These are phyloP conservation scores for Verticillium isaacii DNA, from an alignment of 2,329 filamentous ascomycete species.

Conservation along the genomic window DNA sequence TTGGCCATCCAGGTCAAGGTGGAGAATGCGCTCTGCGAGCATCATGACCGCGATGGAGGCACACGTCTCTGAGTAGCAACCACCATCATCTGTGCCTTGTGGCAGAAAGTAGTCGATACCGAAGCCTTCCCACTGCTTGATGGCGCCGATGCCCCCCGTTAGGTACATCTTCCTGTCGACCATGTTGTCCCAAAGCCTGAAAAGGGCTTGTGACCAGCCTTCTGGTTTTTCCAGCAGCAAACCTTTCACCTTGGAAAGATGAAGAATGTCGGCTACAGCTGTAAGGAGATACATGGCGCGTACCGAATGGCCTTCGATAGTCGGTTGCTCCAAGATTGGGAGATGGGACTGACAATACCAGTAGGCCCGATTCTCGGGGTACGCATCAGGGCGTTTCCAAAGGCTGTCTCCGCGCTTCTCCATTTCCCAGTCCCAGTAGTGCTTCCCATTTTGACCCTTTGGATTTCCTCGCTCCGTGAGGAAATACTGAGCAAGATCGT, in stretches of 20 bases:
- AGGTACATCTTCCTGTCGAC: conserved; percentile 57
- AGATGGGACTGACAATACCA: conserved; percentile 55
- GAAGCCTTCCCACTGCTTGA: conserved; percentile 57
- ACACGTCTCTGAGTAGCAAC: conserved; percentile 59
- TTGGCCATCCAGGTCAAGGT: conserved; percentile 45
- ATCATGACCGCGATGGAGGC: conserved; percentile 57
- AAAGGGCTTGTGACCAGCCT: conserved; percentile 32
- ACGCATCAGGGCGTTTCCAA: conserved; percentile 42
- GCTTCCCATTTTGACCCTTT: conserved; percentile 38
- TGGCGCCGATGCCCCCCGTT: conserved; percentile 55
- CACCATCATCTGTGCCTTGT: conserved; percentile 54
- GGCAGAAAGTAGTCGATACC: conserved; percentile 55
- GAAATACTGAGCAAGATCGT: conserved; percentile 50
- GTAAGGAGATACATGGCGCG: conserved; percentile 57
- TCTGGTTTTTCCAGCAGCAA: conserved; percentile 16
- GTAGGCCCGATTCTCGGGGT: conserved; percentile 29
- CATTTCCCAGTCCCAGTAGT: conserved; percentile 51
- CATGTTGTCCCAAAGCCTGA: conserved; percentile 55
- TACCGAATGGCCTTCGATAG: conserved; percentile 52
- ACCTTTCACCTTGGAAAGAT: conserved; percentile 24
- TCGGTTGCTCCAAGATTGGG: conserved; percentile 47
- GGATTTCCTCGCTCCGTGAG: conserved; percentile 50
- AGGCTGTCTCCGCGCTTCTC: conserved; percentile 19
- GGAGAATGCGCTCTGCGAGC: conserved; percentile 51
- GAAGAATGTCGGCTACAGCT: conserved; percentile 50